phyloP scores from a whole-genome alignment of 306 rosid species.

The Trifolium repens region DNA sequence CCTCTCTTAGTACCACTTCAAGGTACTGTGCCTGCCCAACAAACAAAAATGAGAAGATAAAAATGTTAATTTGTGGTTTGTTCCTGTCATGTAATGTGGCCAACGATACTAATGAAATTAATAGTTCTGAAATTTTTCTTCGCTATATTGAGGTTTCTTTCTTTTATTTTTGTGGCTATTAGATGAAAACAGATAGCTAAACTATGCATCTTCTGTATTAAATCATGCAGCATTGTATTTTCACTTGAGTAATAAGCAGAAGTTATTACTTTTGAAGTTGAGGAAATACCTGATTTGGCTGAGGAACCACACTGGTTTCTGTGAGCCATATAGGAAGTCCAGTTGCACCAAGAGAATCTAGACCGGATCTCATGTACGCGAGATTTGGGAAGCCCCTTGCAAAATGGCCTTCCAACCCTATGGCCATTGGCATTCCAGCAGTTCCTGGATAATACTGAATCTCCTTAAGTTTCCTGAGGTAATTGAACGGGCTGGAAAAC shows the following conservation, averaged over 20 bases:
- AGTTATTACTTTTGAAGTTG: not conserved
- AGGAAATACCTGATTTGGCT: constrained; percentile 30
- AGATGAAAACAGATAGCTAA: not conserved
- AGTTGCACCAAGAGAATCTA: constrained; percentile 58
- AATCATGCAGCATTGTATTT: not conserved
- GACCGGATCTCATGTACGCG: constrained; percentile 67
- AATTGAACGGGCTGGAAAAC: constrained; percentile 46
- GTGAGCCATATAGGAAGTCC: constrained; percentile 78
- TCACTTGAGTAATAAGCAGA: not conserved
- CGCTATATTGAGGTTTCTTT: too few species aligned
- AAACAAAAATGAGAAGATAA: constrained; percentile 8
- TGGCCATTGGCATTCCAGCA: constrained; percentile 48
- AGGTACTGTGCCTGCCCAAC: constrained; percentile 59
- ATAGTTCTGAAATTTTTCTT: not conserved
- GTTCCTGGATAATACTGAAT: constrained; percentile 57
- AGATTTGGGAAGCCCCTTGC: constrained; percentile 58
- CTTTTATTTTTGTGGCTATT: too few species aligned
- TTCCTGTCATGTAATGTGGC: not conserved
- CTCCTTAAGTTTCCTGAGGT: constrained; percentile 50
- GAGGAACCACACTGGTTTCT: constrained; percentile 51
- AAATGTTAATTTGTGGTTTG: not conserved
- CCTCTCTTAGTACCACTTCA: constrained; percentile 73
- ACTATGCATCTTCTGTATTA: constrained; percentile 1
- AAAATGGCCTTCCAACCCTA: constrained; percentile 75
- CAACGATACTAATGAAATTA: not conserved